phyloP scores from a whole-genome alignment of 768 basidiomycete genomes.

The Mycena chlorophos region DNA sequence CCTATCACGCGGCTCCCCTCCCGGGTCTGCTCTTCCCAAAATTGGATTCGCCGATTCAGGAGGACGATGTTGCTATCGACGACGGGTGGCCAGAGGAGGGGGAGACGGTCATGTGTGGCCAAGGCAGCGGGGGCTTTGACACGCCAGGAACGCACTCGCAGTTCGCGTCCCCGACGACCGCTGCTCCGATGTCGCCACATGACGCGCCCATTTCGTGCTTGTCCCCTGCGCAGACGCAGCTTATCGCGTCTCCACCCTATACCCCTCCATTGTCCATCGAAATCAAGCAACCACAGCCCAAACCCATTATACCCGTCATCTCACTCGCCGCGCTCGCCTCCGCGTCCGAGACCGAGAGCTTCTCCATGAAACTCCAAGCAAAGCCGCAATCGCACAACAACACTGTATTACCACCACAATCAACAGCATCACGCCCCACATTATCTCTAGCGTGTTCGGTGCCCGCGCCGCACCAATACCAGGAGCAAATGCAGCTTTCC shows the following conservation, averaged over 20 bases:
- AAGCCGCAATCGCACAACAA: not conserved
- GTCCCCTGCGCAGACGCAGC: slow-evolving; percentile 11
- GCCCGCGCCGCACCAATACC: not conserved
- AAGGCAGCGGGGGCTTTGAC: not conserved
- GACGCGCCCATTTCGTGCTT: slow-evolving; percentile 10
- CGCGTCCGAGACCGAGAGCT: not conserved
- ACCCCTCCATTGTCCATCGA: slow-evolving; percentile 9
- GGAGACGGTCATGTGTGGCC: not conserved
- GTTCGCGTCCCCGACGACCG: not conserved
- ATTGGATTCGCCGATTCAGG: not conserved
- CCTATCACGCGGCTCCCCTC: not conserved
- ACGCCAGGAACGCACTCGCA: slow-evolving; percentile 4
- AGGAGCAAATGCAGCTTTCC: not conserved
- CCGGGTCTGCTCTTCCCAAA: not conserved
- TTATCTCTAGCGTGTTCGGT: not conserved
- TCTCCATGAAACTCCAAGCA: not conserved
- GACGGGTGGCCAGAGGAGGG: not conserved
- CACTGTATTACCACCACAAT: not conserved
- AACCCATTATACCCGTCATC: slow-evolving; percentile 20
- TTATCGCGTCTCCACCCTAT: slow-evolving; percentile 13
- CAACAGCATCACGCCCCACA: not conserved
- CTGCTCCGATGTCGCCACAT: not conserved
- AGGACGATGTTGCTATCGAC: not conserved
- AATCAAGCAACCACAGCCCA: slow-evolving; percentile 22
- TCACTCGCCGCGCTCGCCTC: slow-evolving; percentile 18